Percentiles rank a stretch among this genome's conserved stretches.
Evolutionary conservation across 139 green algal genomes (phyloP).

Genomic region (Tetratostichococcus sp.): DNA sequence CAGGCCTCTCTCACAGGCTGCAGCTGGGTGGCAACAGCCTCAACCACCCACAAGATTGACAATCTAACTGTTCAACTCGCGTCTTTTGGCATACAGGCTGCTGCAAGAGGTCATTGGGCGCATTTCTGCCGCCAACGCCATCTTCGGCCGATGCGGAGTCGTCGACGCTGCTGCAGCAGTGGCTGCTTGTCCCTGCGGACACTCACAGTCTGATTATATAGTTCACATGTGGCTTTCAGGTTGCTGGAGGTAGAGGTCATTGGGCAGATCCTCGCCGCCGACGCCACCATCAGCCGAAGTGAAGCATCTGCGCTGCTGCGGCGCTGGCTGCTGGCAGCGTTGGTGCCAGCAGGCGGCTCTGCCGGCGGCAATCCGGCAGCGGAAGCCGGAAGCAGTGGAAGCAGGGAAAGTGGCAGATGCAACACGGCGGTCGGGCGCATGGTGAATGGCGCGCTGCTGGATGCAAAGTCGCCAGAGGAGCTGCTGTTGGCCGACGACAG

Average conservation of each 20-base stretch:
- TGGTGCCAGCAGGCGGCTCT: not conserved
- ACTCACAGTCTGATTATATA: too few relatives aligned
- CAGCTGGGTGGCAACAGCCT: not conserved
- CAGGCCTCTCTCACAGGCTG: too few relatives aligned
- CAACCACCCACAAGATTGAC: not conserved
- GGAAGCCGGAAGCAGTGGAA: not conserved
- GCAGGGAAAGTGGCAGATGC: not conserved
- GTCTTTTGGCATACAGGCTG: too few relatives aligned
- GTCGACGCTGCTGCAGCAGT: too few relatives aligned
- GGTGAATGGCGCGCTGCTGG: not conserved
- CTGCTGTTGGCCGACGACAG: slow-evolving; percentile 4
- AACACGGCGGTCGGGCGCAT: too few relatives aligned
- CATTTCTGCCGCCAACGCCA: too few relatives aligned
- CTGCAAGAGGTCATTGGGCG: too few relatives aligned
- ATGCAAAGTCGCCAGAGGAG: not conserved
- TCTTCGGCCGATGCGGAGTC: too few relatives aligned
- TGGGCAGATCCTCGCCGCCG: slow-evolving; percentile 45
- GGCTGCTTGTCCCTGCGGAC: too few relatives aligned
- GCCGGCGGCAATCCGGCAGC: too few relatives aligned
- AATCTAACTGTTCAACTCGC: too few relatives aligned
- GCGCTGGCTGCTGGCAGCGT: slow-evolving; percentile 26
- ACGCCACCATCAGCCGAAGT: slow-evolving; percentile 10
- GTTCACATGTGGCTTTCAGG: not conserved
- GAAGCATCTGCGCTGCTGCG: slow-evolving; percentile 28
- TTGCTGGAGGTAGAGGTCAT: slow-evolving; percentile 65